Base-by-base conservation (phyloP, 169 alveolate species). In the Cryptosporidium sp. region DNA sequence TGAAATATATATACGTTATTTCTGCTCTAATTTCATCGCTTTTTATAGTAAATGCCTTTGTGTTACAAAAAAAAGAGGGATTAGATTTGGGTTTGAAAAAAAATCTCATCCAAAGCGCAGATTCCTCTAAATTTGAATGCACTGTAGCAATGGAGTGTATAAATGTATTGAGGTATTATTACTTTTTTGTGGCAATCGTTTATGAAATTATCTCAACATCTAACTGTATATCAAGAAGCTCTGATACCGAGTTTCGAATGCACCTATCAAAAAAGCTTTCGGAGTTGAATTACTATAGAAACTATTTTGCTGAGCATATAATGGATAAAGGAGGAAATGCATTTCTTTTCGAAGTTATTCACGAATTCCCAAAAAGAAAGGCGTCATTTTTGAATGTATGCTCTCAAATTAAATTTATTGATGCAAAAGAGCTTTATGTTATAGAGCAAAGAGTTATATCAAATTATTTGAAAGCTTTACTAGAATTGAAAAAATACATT, bases 291-390 rank as follows among this genome's bases (percentile, higher is more conserved):
- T 65, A 65, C 50, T 65, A 65, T 9, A 37, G 71, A 14, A 65
- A 65, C 71, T 65, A 16, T 31, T 65, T 65, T 31, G 71, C 52
- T 3, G 71, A 65, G 31, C 2, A 31, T 10, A n/a, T 9, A 31
- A 37, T 14, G 29, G 23, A 65, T n/a, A 31, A 65, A n/a, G 71
- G 71, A 31, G 51, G 50, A 33, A 65, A 33, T 65, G 71, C 71
- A 0, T 8, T 31, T 21, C 29, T 33, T 2, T 65, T 65, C 8
- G 71, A 12, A 31, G 31, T 21, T 6, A 31, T 65, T 33, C 51
- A 65, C 51, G 71, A 65, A 37, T 37, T 65, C 50, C 71, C 71
- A 16, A 65, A 65, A 65, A 31, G 51, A 65, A 65, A 33, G 26
- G 71, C 16, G 8, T 35, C 71, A 33, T 65, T 65, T 65, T n/a